Conservation (phyloP, 768 basidiomycete species). For the Boletus rubropictus region DNA sequence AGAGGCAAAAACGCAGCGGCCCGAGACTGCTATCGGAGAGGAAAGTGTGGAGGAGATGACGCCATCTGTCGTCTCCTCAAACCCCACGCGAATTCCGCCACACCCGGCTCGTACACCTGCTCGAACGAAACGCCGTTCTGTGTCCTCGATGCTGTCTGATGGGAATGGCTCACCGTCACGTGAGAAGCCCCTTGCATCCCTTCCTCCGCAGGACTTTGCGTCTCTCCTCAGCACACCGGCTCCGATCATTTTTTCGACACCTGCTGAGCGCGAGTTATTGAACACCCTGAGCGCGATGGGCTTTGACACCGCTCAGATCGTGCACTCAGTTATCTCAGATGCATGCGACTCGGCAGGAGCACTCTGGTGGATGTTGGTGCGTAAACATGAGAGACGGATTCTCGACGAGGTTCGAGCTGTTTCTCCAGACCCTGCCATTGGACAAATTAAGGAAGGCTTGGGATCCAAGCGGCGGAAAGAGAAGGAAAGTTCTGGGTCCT, state of each 20-base stretch:
- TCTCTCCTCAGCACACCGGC: constrained; percentile 58
- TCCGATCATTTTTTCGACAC: constrained; percentile 83
- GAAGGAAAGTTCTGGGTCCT: constrained; percentile 19
- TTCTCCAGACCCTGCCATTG: constrained; percentile 15
- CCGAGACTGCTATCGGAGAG: constrained; percentile 53
- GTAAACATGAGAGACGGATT: constrained; percentile 64
- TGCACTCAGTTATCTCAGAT: constrained; percentile 86
- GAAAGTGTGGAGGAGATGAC: constrained; percentile 20
- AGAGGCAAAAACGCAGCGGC: constrained; percentile 33
- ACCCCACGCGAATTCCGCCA: constrained; percentile 40
- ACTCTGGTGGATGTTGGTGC: constrained; percentile 93
- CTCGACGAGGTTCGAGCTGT: constrained; percentile 32
- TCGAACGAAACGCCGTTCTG: constrained; percentile 91
- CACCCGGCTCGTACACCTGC: constrained; percentile 82
- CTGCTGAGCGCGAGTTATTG: constrained; percentile 73
- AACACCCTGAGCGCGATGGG: constrained; percentile 71
- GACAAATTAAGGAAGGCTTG: constrained; percentile 15
- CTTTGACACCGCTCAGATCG: constrained; percentile 90
- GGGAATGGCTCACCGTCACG: constrained; percentile 44
- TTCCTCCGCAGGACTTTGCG: constrained; percentile 52
- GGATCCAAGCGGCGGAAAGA: constrained; percentile 30
- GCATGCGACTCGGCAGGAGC: constrained; percentile 91
- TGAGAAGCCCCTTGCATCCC: constrained; percentile 40
- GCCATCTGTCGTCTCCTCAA: constrained; percentile 22
- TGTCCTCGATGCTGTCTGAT: constrained; percentile 81